These are phyloP conservation scores for Euphorbia pulcherrima DNA, from an alignment of 345 rosid species.

Conservation along the genomic window DNA sequence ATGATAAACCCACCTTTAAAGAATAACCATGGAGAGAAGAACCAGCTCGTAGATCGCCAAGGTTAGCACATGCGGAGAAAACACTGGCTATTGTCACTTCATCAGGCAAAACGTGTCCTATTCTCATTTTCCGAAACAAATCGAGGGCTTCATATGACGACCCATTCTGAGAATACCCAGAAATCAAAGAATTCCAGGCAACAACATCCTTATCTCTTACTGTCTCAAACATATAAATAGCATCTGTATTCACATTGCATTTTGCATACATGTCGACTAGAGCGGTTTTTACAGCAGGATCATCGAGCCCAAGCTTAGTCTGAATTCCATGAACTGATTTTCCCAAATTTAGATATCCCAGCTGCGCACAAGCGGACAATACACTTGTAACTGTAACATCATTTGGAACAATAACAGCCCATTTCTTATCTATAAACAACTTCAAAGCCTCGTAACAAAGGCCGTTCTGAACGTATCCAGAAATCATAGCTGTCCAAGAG, in stretches of 20 bases:
- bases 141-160: slow-evolving; percentile 40
- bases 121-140: slow-evolving; percentile 51
- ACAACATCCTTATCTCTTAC: slow-evolving; percentile 43
- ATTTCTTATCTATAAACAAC: slow-evolving; percentile 20
- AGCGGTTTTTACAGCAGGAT: slow-evolving; percentile 15
- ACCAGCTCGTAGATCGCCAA: slow-evolving; percentile 42
- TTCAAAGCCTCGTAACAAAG: slow-evolving; percentile 18
- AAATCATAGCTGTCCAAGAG: slow-evolving; percentile 31
- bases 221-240: slow-evolving; percentile 35
- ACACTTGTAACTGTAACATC: slow-evolving; percentile 20
- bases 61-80: slow-evolving; percentile 47
- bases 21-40: slow-evolving; percentile 68
- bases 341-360: slow-evolving; percentile 18
- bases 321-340: slow-evolving; percentile 20
- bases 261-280: slow-evolving; percentile 49
- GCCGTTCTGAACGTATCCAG: slow-evolving; percentile 20
- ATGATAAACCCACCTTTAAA: slow-evolving; percentile 26
- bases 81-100: slow-evolving; percentile 40
- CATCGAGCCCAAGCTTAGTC: slow-evolving; percentile 21
- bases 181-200: slow-evolving; percentile 52
- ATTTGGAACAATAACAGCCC: slow-evolving; percentile 14
- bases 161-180: slow-evolving; percentile 43
- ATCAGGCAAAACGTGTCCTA: slow-evolving; percentile 38
- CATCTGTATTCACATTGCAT: slow-evolving; percentile 34
- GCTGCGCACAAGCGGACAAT: slow-evolving; percentile 27